Evolutionary conservation across 225 moss, liverwort and hornwort genomes (phyloP).

Genomic region (Physcomitrium patens): DNA sequence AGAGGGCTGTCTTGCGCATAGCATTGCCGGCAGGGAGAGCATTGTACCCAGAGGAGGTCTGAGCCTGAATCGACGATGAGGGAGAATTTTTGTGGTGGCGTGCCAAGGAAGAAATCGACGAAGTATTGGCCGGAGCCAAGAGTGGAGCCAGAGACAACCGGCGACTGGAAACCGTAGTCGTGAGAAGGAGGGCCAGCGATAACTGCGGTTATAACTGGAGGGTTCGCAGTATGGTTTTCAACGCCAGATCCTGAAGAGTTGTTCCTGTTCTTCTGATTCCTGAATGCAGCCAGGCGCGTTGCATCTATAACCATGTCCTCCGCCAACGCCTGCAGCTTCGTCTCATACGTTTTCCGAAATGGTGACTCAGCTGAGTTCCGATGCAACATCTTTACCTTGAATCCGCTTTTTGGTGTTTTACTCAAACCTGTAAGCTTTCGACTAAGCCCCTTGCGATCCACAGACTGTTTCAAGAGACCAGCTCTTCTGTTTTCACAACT

Average conservation of each 20-base stretch:
- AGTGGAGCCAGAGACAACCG: slow-evolving; percentile 47
- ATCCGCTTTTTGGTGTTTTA: slow-evolving; percentile 29
- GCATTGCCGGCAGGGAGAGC: slow-evolving; percentile 43
- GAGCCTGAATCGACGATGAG: no score
- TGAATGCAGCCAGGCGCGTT: slow-evolving; percentile 34
- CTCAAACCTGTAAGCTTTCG: slow-evolving; percentile 31
- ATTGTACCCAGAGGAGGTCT: no score
- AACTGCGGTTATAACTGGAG: slow-evolving; percentile 48
- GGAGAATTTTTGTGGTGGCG: no score
- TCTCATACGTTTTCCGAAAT: slow-evolving; percentile 40
- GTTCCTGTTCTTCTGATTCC: slow-evolving; percentile 14
- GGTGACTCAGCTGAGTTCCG: slow-evolving; percentile 55
- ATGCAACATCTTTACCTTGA: slow-evolving; percentile 55
- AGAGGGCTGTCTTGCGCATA: slow-evolving; percentile 56
- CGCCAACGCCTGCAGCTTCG: slow-evolving; percentile 41
- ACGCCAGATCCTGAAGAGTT: no score
- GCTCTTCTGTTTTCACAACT: not conserved
- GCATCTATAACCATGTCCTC: slow-evolving; percentile 60
- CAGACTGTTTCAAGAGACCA: not conserved
- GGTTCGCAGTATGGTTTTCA: slow-evolving; percentile 14
- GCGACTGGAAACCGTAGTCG: slow-evolving; percentile 61
- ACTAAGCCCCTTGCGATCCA: not conserved
- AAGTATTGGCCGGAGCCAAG: no score
- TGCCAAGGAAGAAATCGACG: not conserved
- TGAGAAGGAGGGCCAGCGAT: slow-evolving; percentile 50